phyloP scores from a whole-genome alignment of 768 basidiomycete genomes.

The Paxillus rubicundulus region DNA sequence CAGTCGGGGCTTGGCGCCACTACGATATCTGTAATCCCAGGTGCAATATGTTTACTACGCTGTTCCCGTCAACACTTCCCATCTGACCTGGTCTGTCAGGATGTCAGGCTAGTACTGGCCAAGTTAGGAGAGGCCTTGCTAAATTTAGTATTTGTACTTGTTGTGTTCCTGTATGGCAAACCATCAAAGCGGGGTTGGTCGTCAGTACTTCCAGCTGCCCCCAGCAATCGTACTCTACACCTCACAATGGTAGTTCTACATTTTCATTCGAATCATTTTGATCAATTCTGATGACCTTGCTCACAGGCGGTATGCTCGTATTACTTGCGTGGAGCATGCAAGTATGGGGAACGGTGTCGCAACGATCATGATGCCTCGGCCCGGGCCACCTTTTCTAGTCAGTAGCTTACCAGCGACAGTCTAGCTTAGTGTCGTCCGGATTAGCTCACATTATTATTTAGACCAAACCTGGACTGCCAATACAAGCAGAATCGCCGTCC shows the following conservation, averaged over 20 bases:
- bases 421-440: constrained; percentile 5
- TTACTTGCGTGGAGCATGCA: constrained; percentile 62
- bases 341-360: constrained; percentile 61
- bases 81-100: too few relatives aligned
- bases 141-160: constrained; percentile 12
- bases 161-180: constrained; percentile 5
- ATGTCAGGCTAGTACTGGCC: too few relatives aligned
- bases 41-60: too few relatives aligned
- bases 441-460: constrained; percentile 17
- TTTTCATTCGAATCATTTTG: too few relatives aligned
- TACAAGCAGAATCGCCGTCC: constrained; percentile 25
- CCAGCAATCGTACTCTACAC: not conserved
- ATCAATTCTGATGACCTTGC: constrained; percentile 2
- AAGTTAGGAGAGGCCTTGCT: too few relatives aligned
- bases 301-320: constrained; percentile 57
- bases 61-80: too few relatives aligned
- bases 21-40: too few relatives aligned
- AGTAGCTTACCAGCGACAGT: constrained; percentile 25
- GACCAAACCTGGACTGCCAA: constrained; percentile 42
- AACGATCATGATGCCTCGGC: constrained; percentile 52
- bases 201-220: not conserved
- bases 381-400: constrained; percentile 49
- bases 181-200: not conserved
- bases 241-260: constrained; percentile 16
- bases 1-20: too few relatives aligned